These are phyloP conservation scores for Aspergillus amoenus DNA, from an alignment of 2,329 filamentous ascomycete species.

Conservation along the genomic window DNA sequence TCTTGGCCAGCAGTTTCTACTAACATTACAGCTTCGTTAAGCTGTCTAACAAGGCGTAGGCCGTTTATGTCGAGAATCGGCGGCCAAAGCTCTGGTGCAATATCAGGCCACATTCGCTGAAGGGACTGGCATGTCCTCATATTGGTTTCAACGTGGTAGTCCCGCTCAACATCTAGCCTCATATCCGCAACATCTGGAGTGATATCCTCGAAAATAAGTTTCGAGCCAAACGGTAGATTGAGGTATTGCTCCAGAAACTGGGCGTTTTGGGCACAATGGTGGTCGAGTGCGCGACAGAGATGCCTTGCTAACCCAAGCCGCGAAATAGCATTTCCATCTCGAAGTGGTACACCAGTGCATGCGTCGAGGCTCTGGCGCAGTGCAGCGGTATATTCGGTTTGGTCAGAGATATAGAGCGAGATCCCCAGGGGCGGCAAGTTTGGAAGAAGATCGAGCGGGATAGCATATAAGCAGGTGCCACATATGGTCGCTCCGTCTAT, in stretches of 20 bases:
- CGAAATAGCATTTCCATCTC: conserved; percentile 6
- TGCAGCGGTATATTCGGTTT: conserved; percentile 4
- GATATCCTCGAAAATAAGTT: conserved; percentile 7
- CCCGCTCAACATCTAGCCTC: conserved; percentile 3
- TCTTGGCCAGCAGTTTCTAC: not conserved
- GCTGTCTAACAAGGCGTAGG: conserved; percentile 2
- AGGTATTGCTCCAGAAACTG: conserved; percentile 2
- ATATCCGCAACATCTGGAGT: conserved; percentile 1
- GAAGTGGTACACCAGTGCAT: conserved; percentile 2
- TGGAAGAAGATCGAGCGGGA: conserved; percentile 6
- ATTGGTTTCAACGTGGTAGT: conserved; percentile 1
- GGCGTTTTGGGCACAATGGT: conserved; percentile 3
- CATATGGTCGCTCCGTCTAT: conserved; percentile 9
- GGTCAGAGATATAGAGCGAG: conserved; percentile 6
- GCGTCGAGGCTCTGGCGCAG: conserved; percentile 5
- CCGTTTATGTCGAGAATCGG: not conserved
- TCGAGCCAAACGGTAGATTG: conserved; percentile 7
- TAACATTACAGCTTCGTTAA: conserved; percentile 5
- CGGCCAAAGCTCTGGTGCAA: conserved; percentile 1
- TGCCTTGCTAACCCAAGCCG: conserved; percentile 6
- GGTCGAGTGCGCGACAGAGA: conserved; percentile 7
- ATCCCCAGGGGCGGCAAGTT: conserved; percentile 3
- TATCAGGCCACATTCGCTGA: conserved; percentile 4
- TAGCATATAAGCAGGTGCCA: conserved; percentile 6
- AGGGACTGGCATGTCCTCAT: conserved; percentile 3